Evolutionary conservation across 345 rosid genomes (phyloP).

Genomic region (Citrus cavaleriei): DNA sequence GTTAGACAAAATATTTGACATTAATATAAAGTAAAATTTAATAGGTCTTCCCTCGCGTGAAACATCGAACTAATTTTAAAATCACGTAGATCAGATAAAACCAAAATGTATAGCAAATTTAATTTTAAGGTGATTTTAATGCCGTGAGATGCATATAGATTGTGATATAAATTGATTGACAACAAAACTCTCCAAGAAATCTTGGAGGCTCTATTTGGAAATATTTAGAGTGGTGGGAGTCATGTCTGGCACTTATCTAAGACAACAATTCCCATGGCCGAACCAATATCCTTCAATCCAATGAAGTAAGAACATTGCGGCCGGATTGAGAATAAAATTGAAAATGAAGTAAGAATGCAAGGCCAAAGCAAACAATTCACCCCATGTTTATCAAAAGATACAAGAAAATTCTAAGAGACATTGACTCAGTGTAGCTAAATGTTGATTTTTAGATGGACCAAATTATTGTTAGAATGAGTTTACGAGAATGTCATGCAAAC

Average conservation of each 20-base stretch:
- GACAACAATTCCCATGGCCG: background rate
- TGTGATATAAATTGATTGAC: background rate
- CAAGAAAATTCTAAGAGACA: background rate
- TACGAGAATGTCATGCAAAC: background rate
- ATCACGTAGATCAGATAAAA: too few species aligned
- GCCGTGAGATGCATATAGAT: too few species aligned
- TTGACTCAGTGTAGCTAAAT: background rate
- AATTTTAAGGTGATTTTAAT: too few species aligned
- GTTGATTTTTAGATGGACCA: background rate
- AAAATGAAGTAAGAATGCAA: background rate
- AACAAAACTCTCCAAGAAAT: background rate
- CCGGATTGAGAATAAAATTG: background rate
- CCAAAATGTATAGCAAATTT: too few species aligned
- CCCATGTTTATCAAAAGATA: background rate
- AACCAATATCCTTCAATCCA: background rate
- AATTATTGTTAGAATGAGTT: background rate
- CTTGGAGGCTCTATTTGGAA: background rate
- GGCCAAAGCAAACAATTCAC: background rate
- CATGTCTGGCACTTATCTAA: background rate
- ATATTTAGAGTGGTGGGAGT: background rate
- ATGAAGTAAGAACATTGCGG: background rate
- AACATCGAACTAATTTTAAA: too few species aligned
- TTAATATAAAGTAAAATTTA: too few species aligned
- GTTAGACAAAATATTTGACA: too few species aligned
- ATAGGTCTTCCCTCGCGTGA: too few species aligned